Evolutionary conservation across 257 asterid genomes (phyloP).

Genomic region (Catharanthus roseus): DNA sequence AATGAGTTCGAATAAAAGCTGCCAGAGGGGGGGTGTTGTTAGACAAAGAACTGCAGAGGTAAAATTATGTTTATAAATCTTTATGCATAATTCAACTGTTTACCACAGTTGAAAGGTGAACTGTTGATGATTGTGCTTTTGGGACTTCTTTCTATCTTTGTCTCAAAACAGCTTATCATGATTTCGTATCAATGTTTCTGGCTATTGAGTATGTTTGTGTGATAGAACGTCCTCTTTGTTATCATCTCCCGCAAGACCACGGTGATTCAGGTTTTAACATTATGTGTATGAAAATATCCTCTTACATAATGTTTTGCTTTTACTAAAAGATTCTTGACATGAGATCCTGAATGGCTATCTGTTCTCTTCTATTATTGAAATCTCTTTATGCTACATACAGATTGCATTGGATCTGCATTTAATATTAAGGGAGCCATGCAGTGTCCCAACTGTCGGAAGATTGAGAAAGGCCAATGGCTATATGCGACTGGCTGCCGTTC

Average conservation of each 20-base stretch:
- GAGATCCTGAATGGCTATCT: neutral
- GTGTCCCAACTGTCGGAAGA: conserved; percentile 97
- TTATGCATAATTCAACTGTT: neutral
- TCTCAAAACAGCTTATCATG: neutral
- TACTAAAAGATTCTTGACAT: neutral
- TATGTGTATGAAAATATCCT: neutral
- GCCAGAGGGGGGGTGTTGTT: neutral
- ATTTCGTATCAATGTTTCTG: neutral
- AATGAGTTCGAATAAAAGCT: neutral
- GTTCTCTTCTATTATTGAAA: neutral
- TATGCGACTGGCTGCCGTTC: conserved; percentile 82
- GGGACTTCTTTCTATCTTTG: neutral
- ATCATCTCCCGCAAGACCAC: neutral
- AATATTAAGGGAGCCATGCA: conserved; percentile 96
- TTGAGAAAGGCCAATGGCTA: conserved; percentile 97
- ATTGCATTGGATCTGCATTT: conserved; percentile 99
- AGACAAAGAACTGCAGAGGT: neutral
- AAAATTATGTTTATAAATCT: neutral
- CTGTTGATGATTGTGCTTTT: neutral
- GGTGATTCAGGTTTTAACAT: neutral
- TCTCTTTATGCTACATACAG: conserved; percentile 35
- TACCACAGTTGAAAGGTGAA: neutral
- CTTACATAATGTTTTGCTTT: neutral
- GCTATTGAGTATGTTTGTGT: neutral
- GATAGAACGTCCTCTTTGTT: neutral